phyloP scores from a whole-genome alignment of 768 basidiomycete species.

The Hemileccinum impolitum region DNA sequence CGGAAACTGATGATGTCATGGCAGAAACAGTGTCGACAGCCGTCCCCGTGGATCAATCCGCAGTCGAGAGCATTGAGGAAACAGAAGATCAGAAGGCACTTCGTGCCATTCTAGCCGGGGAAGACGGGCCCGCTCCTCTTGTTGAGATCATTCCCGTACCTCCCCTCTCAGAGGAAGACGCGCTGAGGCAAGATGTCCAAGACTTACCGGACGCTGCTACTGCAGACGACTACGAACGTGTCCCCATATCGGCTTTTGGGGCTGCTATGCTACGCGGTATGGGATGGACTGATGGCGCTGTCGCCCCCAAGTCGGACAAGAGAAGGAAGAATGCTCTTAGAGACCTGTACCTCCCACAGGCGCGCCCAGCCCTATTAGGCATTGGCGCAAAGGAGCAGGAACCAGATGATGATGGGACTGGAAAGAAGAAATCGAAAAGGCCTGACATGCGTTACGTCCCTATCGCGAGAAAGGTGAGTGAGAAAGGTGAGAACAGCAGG shows the following conservation, averaged over 20 bases:
- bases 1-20: conserved; percentile 17
- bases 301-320: conserved; percentile 56
- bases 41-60: conserved; percentile 12
- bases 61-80: conserved; percentile 40
- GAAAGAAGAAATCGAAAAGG: conserved; percentile 40
- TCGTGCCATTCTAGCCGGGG: conserved; percentile 67
- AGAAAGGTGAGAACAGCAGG: conserved; percentile 30
- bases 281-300: conserved; percentile 89
- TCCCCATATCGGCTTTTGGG: conserved; percentile 92
- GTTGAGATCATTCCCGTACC: conserved; percentile 63
- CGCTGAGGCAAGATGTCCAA: conserved; percentile 77
- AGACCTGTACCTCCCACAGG: conserved; percentile 77
- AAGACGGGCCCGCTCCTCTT: conserved; percentile 34
- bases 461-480: conserved; percentile 66
- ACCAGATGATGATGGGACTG: conserved; percentile 64
- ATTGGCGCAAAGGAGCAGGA: conserved; percentile 91
- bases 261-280: conserved; percentile 91
- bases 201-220: conserved; percentile 76
- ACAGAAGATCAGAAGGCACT: conserved; percentile 81
- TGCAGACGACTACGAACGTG: conserved; percentile 81
- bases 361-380: conserved; percentile 84
- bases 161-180: conserved; percentile 74
- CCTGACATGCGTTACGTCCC: conserved; percentile 83
- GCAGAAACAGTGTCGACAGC: neutral
- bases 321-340: conserved; percentile 53